Evolutionary conservation across 2,329 filamentous ascomycete genomes (phyloP), one percentile per base, ranked within the genome.

Genomic region (Paecilomyces variotii): DNA sequence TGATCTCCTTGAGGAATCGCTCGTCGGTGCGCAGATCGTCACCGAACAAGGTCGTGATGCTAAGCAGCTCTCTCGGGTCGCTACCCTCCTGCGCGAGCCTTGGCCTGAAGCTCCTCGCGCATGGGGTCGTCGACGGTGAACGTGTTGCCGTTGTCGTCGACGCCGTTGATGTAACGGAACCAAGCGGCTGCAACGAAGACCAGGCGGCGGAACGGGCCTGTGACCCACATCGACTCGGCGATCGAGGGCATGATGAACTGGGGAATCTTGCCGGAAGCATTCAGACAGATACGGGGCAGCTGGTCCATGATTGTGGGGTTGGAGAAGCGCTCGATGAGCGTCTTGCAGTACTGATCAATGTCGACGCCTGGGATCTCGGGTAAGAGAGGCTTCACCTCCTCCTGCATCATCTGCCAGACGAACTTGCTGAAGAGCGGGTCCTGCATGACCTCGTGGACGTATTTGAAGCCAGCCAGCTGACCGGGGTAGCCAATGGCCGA

Each of bases 221-320:
- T 73, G 0, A 68, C 67, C 78, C 76, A 78, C 60, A 82, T 82
- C 52, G 67, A 65, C 59, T 74, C 72, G 50, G 72, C 72, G 55
- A 74, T 70, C 1, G 72, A 73, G 2, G 72, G 72, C 71, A 74
- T 74, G 61, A 74, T 73, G 56, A 74, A 74, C 57, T 74, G 79
- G 0, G 80, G 80, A 45, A 82, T 77, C 76, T 82, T 82, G 72
- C 80, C 80, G 4, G 79, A 81, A 25, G 75, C 80, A 67, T 78
- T 78, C 25, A 82, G 76, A 60, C 78, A 78, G 60, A 82, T 71
- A 39, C 80, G 80, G 45, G 79, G 77, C 57, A 82, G 73, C 70
- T 82, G 79, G 60, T 82, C 80, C 79, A 77, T 81, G 65, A 82
- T 82, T 57, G 80, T 81, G 0, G 80, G 79, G 78, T 82, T 82